phyloP scores from a whole-genome alignment of 495 filamentous ascomycete genomes.

The Lasiosphaeria hispida region DNA sequence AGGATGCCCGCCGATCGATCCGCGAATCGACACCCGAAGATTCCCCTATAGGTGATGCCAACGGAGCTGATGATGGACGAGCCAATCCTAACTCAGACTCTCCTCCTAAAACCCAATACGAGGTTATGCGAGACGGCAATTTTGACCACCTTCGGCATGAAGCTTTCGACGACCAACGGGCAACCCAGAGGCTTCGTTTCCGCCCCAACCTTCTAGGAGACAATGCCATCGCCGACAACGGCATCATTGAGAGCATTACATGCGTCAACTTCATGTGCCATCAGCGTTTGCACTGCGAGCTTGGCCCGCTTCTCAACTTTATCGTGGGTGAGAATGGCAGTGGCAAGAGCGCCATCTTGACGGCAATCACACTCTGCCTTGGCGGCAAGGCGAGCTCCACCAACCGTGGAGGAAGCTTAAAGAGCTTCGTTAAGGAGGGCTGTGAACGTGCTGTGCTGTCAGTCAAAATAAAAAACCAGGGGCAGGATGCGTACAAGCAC shows the following conservation, averaged over 20 bases:
- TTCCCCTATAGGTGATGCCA: slow-evolving; percentile 33
- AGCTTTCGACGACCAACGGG: slow-evolving; percentile 60
- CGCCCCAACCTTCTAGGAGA: slow-evolving; percentile 54
- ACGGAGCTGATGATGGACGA: slow-evolving; percentile 18
- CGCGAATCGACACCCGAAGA: slow-evolving; percentile 19
- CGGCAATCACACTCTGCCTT: slow-evolving; percentile 88
- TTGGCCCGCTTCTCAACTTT: slow-evolving; percentile 95
- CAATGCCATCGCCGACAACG: slow-evolving; percentile 76
- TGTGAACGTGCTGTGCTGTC: slow-evolving; percentile 56
- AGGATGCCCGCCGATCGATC: slow-evolving; percentile 22
- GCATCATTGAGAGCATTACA: slow-evolving; percentile 76
- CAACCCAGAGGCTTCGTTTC: slow-evolving; percentile 66
- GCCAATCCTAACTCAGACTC: slow-evolving; percentile 18
- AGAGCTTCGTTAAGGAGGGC: slow-evolving; percentile 90
- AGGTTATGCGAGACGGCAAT: slow-evolving; percentile 48
- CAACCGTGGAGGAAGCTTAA: slow-evolving; percentile 90
- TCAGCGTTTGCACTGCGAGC: slow-evolving; percentile 67
- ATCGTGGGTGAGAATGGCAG: slow-evolving; percentile 97
- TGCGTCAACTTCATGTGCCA: slow-evolving; percentile 98
- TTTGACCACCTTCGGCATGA: slow-evolving; percentile 54
- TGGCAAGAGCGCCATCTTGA: slow-evolving; percentile 97
- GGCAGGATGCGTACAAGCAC: slow-evolving; percentile 75
- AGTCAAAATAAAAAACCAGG: slow-evolving; percentile 87
- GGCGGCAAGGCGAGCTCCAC: slow-evolving; percentile 92
- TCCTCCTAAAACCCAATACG: slow-evolving; percentile 49